phyloP scores from a whole-genome alignment of 192 early-diverging fungal species.

The Pilaira anomala region DNA sequence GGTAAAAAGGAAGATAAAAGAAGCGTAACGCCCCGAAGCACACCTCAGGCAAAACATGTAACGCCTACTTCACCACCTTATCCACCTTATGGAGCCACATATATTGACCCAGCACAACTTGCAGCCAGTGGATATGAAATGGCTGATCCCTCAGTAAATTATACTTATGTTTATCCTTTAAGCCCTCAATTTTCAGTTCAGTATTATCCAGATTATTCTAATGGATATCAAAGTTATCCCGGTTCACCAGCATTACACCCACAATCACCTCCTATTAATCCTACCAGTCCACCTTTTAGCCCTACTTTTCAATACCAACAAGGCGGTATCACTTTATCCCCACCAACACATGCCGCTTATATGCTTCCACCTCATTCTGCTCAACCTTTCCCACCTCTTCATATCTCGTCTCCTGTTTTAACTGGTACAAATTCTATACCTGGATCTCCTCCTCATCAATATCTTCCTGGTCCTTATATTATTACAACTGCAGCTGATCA shows the following conservation, averaged over 20 bases:
- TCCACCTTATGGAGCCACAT: constrained; percentile 14
- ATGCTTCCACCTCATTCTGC: constrained; percentile 37
- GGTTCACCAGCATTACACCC: constrained; percentile 43
- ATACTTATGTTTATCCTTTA: constrained; percentile 38
- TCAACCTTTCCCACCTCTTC: constrained; percentile 37
- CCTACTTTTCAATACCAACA: constrained; percentile 37
- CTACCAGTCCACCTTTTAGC: constrained; percentile 41
- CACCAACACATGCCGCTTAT: constrained; percentile 36
- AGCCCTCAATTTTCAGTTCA: constrained; percentile 42
- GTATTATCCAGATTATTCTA: constrained; percentile 39
- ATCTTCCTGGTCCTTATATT: constrained; percentile 17
- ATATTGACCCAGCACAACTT: constrained; percentile 15
- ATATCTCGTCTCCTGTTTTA: constrained; percentile 42
- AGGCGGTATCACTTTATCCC: constrained; percentile 36
- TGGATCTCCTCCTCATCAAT: constrained; percentile 24
- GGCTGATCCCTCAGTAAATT: constrained; percentile 16
- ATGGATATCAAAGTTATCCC: constrained; percentile 40
- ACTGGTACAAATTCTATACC: constrained; percentile 32
- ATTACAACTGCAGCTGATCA: constrained; percentile 7
- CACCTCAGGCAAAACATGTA: neutral
- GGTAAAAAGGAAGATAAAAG: constrained; percentile 5
- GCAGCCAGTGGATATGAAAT: constrained; percentile 17
- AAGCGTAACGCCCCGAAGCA: neutral
- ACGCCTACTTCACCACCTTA: constrained; percentile 13
- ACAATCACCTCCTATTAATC: constrained; percentile 44